Conservation (phyloP, 371 early-diverging fungal species). For the Mortierella polycephala region DNA sequence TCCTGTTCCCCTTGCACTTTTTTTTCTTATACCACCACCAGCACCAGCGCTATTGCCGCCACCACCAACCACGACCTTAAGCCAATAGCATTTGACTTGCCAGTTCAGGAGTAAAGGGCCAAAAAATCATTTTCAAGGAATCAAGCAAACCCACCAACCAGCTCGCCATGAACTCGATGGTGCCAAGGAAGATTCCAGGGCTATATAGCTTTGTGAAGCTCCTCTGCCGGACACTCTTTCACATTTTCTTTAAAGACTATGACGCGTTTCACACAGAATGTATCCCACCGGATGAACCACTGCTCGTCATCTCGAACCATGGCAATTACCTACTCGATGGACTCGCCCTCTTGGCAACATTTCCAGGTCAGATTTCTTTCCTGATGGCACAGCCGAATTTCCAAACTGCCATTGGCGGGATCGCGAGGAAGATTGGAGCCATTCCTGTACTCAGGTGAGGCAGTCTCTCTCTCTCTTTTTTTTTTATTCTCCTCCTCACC, state of each 20-base stretch:
- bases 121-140: too few species aligned
- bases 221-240: slow-evolving; percentile 49
- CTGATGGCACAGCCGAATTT: slow-evolving; percentile 58
- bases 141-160: too few species aligned
- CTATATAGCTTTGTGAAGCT: slow-evolving; percentile 48
- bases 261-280: slow-evolving; percentile 37
- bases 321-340: slow-evolving; percentile 58
- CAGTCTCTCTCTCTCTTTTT: neutral
- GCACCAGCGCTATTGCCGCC: too few species aligned
- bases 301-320: slow-evolving; percentile 54
- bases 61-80: too few species aligned
- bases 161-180: neutral
- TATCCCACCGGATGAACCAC: slow-evolving; percentile 43
- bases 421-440: slow-evolving; percentile 54
- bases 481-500: too few species aligned
- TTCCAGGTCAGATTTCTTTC: slow-evolving; percentile 56
- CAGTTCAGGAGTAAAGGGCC: too few species aligned
- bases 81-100: too few species aligned
- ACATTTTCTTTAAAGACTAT: slow-evolving; percentile 50
- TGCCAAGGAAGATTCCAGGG: slow-evolving; percentile 40
- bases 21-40: too few species aligned
- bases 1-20: too few species aligned
- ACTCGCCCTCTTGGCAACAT: slow-evolving; percentile 49
- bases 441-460: slow-evolving; percentile 54
- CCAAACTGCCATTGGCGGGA: slow-evolving; percentile 54